Base-by-base conservation (phyloP, 371 early-diverging fungal species). In the Homolaphlyctis polyrhiza region DNA sequence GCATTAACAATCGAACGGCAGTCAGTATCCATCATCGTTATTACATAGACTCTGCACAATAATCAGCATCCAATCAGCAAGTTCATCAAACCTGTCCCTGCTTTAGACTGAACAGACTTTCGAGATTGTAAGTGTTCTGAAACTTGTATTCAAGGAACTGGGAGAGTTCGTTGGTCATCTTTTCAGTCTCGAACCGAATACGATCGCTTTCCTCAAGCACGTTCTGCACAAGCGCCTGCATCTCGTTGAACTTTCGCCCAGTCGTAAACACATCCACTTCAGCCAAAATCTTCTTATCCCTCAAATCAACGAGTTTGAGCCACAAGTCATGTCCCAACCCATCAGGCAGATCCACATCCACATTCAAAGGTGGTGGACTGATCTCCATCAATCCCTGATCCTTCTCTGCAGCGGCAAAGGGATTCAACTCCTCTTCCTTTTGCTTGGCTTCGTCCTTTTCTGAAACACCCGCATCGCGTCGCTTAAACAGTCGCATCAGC, bases 31-130 rank as follows among this genome's bases (percentile, higher is more conserved):
- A 39, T 39, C 11, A 8, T 39, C 39, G 39, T 39, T 39, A 39
- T 8, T 18, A 39, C 39, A 8, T 39, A 39, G 39, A 8, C 39
- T 11, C 18, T 39, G 39, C 18, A 18, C 39, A 39, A 11, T 39
- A 8, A 39, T 6, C 32, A n/a, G 49, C 35, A 52, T 27, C 16
- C 30, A 34, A 48, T 36, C n/a, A 62, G 33, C 33, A 21, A 1
- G 39, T 14, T n/a, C 11, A 23, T 5, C 33, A 16, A 29, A 72
- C 76, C 70, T 83, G 83, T 13, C 85, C 85, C 61, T 85, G 85
- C 69, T 85, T 85, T 14, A 85, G 66, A 54, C 68, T 63, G 55
- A 70, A 75, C 58, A 85, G 65, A 8, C 55, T 63, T 30, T 81
- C 81, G 33, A 77, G 47, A 62, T 84, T 76, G 65, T 74, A 82